Evolutionary conservation across 129 eudicot genomes (phyloP), one percentile per base, ranked within the genome.

Genomic region (Glebionis coronaria): DNA sequence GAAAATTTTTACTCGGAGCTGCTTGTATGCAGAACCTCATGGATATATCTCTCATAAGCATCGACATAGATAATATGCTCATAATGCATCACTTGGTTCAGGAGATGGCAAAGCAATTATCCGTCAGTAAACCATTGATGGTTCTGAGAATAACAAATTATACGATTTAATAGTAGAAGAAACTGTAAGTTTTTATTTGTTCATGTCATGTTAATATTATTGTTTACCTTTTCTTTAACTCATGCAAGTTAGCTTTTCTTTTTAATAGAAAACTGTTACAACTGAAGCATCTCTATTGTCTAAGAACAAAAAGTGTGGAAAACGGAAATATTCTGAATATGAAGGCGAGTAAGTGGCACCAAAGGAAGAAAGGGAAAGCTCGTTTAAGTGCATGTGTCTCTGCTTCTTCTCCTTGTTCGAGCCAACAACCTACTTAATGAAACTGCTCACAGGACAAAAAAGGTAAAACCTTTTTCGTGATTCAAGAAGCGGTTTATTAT

Each of bases 41-140:
- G 70, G 78, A 78, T 72, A 54, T 53, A 29, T 78, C 74, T 28
- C 70, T n/a, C 16, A n/a, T 78, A 60, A 66, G 28, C 5, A 12
- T 78, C 23, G 74, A 59, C 55, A 25, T 27, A 21, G 61, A 67
- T 4, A 72, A 67, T 3, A 78, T 52, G 54, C n/a, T 78, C 9
- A 57, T 72, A 61, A 78, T 78, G 82, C 82, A 72, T 72, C 78
- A 59, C 40, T 66, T 60, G 65, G 31, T 78, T 44, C 78, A 35
- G 12, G 74, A 78, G 19, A 78, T 78, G 82, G 82, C 74, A 12
- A 78, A 31, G 65, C 71, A 55, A 72, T 72, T 73, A 63, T 72
- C 52, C 54, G 74, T 3, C 56, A 66, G n/a, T 27, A 66, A 78
- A 44, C 42, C 6, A 23, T 54, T 35, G 61, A 57, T 47, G n/a